Conservation (phyloP, 148 eudicot genomes). For the Rhododendron ferrugineum region DNA sequence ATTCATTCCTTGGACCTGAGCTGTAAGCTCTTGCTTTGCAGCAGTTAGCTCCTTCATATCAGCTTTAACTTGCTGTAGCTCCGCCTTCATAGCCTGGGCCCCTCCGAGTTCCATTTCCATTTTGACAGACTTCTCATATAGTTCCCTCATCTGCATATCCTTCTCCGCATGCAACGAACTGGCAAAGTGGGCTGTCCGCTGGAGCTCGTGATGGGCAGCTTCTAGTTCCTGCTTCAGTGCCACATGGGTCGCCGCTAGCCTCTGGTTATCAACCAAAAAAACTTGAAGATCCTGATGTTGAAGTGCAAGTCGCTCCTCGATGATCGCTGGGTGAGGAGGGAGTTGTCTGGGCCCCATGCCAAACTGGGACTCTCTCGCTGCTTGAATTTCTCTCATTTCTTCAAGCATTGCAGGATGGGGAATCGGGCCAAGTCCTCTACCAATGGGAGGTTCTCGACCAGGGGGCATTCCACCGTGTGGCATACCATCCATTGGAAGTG, state of each 20-base stretch:
- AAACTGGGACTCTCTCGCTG: conserved; percentile 54
- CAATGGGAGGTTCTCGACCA: conserved; percentile 48
- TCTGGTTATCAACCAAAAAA: conserved; percentile 69
- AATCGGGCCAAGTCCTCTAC: conserved; percentile 40
- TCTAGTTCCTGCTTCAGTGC: conserved; percentile 90
- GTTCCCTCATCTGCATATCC: conserved; percentile 77
- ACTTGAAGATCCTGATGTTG: conserved; percentile 83
- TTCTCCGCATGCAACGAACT: conserved; percentile 48
- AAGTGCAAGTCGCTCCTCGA: conserved; percentile 72
- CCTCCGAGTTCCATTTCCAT: conserved; percentile 71
- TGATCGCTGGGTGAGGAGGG: conserved; percentile 81
- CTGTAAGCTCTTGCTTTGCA: conserved; percentile 59
- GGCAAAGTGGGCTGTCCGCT: conserved; percentile 51
- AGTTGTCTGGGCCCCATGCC: conserved; percentile 55
- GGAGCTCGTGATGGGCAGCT: conserved; percentile 65
- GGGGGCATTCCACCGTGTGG: conserved; percentile 53
- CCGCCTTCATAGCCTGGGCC: conserved; percentile 68
- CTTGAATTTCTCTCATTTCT: conserved; percentile 46
- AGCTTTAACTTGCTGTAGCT: conserved; percentile 59
- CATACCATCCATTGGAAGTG: conserved; percentile 47
- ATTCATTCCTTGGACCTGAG: conserved; percentile 68
- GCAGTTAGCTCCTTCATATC: conserved; percentile 74
- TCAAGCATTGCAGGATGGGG: conserved; percentile 71
- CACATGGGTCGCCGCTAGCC: conserved; percentile 86
- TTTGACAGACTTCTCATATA: conserved; percentile 61